A percentile compares a stretch with the other conserved stretches of the same genome.
Conservation (phyloP, 2,329 filamentous ascomycete species). For the Pleurostoma richardsiae region DNA sequence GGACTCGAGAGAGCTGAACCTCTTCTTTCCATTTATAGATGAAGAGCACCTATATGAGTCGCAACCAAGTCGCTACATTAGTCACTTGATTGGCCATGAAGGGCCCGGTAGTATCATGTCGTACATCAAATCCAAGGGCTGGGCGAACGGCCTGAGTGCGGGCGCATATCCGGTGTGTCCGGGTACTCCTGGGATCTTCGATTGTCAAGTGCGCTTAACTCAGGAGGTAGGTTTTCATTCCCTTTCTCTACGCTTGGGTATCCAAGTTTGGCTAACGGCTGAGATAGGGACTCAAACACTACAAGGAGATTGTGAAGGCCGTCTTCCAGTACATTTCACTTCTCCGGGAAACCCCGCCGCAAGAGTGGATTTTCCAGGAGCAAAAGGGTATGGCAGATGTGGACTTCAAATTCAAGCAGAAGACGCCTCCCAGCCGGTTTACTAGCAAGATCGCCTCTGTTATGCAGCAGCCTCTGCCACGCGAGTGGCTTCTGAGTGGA, state of each 20-base stretch:
- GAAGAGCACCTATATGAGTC: conserved; percentile 75
- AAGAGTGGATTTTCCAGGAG: conserved; percentile 93
- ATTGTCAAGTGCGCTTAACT: conserved; percentile 73
- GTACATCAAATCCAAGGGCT: conserved; percentile 84
- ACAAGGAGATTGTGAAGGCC: conserved; percentile 75
- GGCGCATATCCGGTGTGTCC: conserved; percentile 73
- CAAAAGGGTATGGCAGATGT: conserved; percentile 87
- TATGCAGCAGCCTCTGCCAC: conserved; percentile 87
- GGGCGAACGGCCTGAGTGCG: conserved; percentile 78
- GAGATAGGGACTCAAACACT: conserved; percentile 63
- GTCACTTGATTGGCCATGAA: conserved; percentile 87
- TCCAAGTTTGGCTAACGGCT: conserved; percentile 7
- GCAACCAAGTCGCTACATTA: conserved; percentile 80
- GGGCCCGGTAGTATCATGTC: conserved; percentile 88
- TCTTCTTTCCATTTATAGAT: conserved; percentile 81
- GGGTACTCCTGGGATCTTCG: conserved; percentile 72
- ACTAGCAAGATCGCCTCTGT: conserved; percentile 78
- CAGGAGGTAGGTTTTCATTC: conserved; percentile 57
- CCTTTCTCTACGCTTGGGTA: not conserved
- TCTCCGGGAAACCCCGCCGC: conserved; percentile 71
- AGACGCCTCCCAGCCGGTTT: conserved; percentile 83
- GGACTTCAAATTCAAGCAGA: conserved; percentile 92
- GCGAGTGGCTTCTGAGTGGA: conserved; percentile 83
- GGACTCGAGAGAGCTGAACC: conserved; percentile 73
- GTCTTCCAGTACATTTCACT: conserved; percentile 91